Evolutionary conservation across 306 rosid species (phyloP).

Genomic region (Medicago truncatula): MtrunA17r5.0-ANR NC_053043.1:49947001-49947500

Average conservation of each 20-base stretch:
- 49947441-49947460: conserved; percentile 12
- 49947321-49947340: conserved; percentile 23
- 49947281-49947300: conserved; percentile 9
- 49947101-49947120: too few species aligned
- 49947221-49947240: neutral
- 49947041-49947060: too few species aligned
- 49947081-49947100: too few species aligned
- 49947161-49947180: neutral
- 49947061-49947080: too few species aligned
- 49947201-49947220: neutral
- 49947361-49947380: too few species aligned
- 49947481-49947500: conserved; percentile 24
- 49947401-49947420: neutral
- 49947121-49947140: too few species aligned
- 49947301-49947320: conserved; percentile 6
- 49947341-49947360: conserved; percentile 1
- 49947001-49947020: too few species aligned
- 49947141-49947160: too few species aligned
- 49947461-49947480: neutral
- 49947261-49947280: neutral
- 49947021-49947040: too few species aligned
- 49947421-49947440: conserved; percentile 42
- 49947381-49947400: neutral
- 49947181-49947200: neutral
- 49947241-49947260: neutral